Evolutionary conservation across 352 stramenopile species (phyloP), one percentile per base, ranked within the genome.

Genomic region (Pythium rhizo-oryzae): DNA sequence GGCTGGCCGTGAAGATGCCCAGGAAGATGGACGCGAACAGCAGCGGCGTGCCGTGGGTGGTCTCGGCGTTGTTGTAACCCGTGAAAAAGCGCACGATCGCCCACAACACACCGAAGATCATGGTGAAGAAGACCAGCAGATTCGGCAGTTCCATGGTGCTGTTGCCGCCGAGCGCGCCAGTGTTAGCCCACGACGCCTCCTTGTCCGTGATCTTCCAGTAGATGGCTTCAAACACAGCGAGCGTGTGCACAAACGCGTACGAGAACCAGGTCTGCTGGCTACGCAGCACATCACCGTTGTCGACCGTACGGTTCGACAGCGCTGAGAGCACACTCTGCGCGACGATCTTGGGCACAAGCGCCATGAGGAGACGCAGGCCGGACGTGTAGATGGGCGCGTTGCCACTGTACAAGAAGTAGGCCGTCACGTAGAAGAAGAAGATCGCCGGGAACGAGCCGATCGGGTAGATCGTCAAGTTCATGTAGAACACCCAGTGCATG

Each of bases 151-250:
- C 86, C 5, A 25, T 80, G 11, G 82, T 55, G 24, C 49, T 55
- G 49, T 55, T 55, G 80, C 73, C 9, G 69, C 76, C 25, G 83
- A 94, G 30, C 82, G 82, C 85, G 57, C 85, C 85, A 3, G 84
- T 94, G 77, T 91, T 91, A 62, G 91, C 90, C 84, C 86, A 92
- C 66, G 73, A 81, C 5, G 84, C 81, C 69, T 94, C 84, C 53
- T 85, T 87, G 68, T 84, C 84, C 43, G 86, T 93, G 54, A 92
- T 77, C 72, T 92, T 92, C 86, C 84, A 92, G 82, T 82, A 92
- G 56, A 94, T 74, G 0, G 86, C 81, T 66, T 94, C 86, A 33
- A 92, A 43, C 50, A 94, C 84, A 13, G 86, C 86, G 30, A 74
- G 82, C 64, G 78, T 89, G 74, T 92, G 90, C 2, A 83, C 92